Conservation (phyloP, 345 rosid species). For the Acer campestre region DNA sequence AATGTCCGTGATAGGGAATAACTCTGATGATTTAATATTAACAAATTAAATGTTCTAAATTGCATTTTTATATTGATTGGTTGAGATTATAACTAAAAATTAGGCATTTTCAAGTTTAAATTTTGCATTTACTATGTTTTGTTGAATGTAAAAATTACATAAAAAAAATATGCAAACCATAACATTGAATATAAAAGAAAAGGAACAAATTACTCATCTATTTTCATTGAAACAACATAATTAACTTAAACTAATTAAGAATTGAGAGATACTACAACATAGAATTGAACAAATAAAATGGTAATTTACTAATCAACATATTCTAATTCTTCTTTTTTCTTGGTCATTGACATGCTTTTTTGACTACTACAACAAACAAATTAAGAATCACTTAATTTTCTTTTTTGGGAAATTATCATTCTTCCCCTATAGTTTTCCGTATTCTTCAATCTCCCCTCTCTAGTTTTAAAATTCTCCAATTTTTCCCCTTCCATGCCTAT, state of each 20-base stretch:
- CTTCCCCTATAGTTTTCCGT: no score
- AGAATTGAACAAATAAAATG: constrained; percentile 23
- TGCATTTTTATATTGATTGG: background rate
- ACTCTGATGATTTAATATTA: no score
- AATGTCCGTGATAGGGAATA: no score
- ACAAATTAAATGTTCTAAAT: no score
- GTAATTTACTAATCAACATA: background rate
- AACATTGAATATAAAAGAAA: no score
- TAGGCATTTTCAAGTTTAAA: no score
- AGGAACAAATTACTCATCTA: background rate
- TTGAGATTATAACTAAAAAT: no score
- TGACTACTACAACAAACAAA: constrained; percentile 18
- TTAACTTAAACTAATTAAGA: background rate
- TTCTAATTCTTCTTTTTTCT: background rate
- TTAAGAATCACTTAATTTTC: background rate
- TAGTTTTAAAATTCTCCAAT: no score
- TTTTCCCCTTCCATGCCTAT: no score
- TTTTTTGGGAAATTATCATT: no score
- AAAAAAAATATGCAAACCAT: background rate
- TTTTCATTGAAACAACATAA: background rate
- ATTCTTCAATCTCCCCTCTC: no score
- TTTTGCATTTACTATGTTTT: background rate
- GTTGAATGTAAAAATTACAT: background rate
- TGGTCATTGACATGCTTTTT: background rate
- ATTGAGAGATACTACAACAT: constrained; percentile 18